Percentiles rank a stretch among this genome's conserved stretches.
Evolutionary conservation across 176 grass and related monocot genomes (phyloP).

Genomic region (Alopecurus myosuroides): DNA sequence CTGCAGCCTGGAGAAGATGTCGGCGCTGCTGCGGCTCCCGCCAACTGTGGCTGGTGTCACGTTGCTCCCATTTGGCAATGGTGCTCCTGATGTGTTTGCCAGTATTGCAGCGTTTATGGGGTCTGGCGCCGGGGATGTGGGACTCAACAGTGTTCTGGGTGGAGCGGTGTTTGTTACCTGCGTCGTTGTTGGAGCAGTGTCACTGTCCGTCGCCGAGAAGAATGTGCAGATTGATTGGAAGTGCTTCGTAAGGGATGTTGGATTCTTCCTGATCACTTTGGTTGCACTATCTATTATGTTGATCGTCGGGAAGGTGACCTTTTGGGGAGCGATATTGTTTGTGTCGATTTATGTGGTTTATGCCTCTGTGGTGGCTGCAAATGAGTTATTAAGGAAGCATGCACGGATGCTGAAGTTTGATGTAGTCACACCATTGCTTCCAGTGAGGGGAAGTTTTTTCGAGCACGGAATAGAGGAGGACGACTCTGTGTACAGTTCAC

Average conservation of each 20-base stretch:
- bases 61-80: conserved; percentile 88
- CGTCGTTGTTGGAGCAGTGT: conserved; percentile 79
- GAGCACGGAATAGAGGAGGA: conserved; percentile 59
- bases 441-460: conserved; percentile 84
- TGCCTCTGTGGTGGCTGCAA: conserved; percentile 83
- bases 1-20: conserved; percentile 97
- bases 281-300: conserved; percentile 53
- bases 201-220: conserved; percentile 73
- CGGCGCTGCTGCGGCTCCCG: conserved; percentile 63
- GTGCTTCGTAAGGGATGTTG: conserved; percentile 89
- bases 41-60: conserved; percentile 88
- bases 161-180: conserved; percentile 97
- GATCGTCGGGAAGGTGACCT: conserved; percentile 78
- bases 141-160: conserved; percentile 88
- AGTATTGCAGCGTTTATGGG: conserved; percentile 92
- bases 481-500: conserved; percentile 69
- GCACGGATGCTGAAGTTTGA: conserved; percentile 80
- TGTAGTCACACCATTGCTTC: conserved; percentile 77
- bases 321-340: conserved; percentile 85
- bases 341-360: conserved; percentile 82
- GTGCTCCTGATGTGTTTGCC: conserved; percentile 91
- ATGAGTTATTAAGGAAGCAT: conserved; percentile 90
- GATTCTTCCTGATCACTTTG: conserved; percentile 80
- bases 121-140: conserved; percentile 72
- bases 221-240: conserved; percentile 89